Evolutionary conservation across 805 yeast genomes (phyloP).

Genomic region (Suhomyces sp.): DNA sequence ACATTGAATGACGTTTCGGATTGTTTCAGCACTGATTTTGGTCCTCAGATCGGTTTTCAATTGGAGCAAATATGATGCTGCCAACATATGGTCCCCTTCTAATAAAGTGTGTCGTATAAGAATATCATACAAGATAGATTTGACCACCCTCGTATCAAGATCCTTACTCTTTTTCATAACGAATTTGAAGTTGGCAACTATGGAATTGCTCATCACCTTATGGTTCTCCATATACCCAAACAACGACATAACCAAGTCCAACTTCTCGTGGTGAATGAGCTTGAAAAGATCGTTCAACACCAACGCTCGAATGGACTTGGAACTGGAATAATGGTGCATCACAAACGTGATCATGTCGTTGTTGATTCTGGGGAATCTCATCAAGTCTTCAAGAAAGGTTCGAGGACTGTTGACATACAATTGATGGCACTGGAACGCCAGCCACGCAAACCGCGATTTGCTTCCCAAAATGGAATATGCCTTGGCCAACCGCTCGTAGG

Average conservation of each 20-base stretch:
- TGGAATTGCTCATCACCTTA: neutral
- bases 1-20: slow-evolving; percentile 10
- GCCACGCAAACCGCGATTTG: slow-evolving; percentile 10
- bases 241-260: slow-evolving; percentile 7
- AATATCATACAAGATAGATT: slow-evolving; percentile 9
- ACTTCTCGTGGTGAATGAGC: slow-evolving; percentile 10
- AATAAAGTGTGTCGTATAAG: slow-evolving; percentile 17
- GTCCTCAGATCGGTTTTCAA: slow-evolving; percentile 7
- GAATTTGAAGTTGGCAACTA: neutral
- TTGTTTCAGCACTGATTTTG: slow-evolving; percentile 1
- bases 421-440: slow-evolving; percentile 15
- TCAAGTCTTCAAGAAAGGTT: slow-evolving; percentile 20
- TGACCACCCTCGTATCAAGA: neutral
- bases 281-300: slow-evolving; percentile 18
- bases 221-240: slow-evolving; percentile 7
- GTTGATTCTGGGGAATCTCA: slow-evolving; percentile 17
- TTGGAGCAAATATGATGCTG: slow-evolving; percentile 17
- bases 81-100: slow-evolving; percentile 24
- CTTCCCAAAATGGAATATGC: slow-evolving; percentile 11
- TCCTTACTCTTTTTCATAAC: neutral
- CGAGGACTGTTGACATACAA: slow-evolving; percentile 11
- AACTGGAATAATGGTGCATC: slow-evolving; percentile 13
- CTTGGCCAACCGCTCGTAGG: slow-evolving; percentile 13
- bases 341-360: slow-evolving; percentile 18
- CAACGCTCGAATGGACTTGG: slow-evolving; percentile 19